phyloP scores from a whole-genome alignment of 108 stramenopile species.

The Epithemia pelagica region DNA sequence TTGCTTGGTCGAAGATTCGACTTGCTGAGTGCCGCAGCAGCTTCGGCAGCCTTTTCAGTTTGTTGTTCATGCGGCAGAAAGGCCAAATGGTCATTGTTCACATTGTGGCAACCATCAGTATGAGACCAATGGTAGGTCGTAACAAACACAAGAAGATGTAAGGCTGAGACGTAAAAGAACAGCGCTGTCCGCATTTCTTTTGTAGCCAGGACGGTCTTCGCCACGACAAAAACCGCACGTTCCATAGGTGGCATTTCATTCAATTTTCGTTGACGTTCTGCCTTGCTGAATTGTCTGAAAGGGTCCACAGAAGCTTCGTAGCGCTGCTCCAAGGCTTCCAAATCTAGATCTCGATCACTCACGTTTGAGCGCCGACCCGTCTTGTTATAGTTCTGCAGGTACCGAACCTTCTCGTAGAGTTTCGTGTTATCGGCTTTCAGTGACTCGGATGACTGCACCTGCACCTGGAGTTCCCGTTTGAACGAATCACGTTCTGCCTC shows the following conservation, averaged over 20 bases:
- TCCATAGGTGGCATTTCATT: slow-evolving; percentile 88
- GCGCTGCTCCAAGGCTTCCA: slow-evolving; percentile 82
- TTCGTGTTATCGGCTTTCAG: slow-evolving; percentile 83
- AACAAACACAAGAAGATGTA: slow-evolving; percentile 81
- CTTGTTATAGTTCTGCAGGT: slow-evolving; percentile 64
- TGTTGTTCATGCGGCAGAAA: slow-evolving; percentile 19
- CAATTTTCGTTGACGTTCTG: slow-evolving; percentile 78
- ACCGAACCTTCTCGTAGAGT: slow-evolving; percentile 86
- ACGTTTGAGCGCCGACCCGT: slow-evolving; percentile 6
- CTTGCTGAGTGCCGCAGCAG: not conserved
- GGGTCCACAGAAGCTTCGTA: slow-evolving; percentile 89
- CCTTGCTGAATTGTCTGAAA: slow-evolving; percentile 76
- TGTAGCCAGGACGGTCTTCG: slow-evolving; percentile 67
- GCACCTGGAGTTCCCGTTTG: slow-evolving; percentile 76
- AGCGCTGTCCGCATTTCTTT: slow-evolving; percentile 81
- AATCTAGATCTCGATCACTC: slow-evolving; percentile 67
- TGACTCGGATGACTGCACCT: slow-evolving; percentile 66
- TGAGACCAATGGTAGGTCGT: slow-evolving; percentile 88
- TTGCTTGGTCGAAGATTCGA: not conserved
- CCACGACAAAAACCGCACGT: slow-evolving; percentile 73
- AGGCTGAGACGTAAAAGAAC: slow-evolving; percentile 67
- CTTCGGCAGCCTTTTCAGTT: not conserved
- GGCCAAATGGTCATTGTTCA: slow-evolving; percentile 26
- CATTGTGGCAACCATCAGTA: slow-evolving; percentile 9
- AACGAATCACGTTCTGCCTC: slow-evolving; percentile 85